Percentiles rank a stretch among this genome's conserved stretches.
phyloP scores from a whole-genome alignment of 2,329 filamentous ascomycete species.

The Bertia moriformis region DNA sequence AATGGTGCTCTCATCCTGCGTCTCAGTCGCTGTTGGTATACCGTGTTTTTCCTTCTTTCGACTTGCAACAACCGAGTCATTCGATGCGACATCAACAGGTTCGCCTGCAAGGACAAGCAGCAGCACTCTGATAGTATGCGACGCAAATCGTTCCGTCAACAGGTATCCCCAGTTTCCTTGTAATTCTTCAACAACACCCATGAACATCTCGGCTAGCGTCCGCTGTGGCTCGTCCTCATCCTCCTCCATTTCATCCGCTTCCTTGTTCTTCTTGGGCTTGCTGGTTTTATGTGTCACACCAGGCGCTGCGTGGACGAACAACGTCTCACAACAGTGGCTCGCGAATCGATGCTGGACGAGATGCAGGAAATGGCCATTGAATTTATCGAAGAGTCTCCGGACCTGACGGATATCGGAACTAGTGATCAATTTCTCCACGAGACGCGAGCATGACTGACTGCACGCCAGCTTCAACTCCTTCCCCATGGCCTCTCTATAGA shows the following conservation, averaged over 20 bases:
- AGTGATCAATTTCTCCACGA: constrained; percentile 83
- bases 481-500: constrained; percentile 72
- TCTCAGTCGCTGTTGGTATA: constrained; percentile 36
- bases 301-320: constrained; percentile 73
- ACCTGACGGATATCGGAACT: constrained; percentile 67
- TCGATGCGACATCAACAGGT: constrained; percentile 55
- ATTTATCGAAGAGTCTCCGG: constrained; percentile 73
- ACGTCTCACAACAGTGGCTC: constrained; percentile 88
- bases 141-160: constrained; percentile 77
- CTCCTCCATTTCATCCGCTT: constrained; percentile 19
- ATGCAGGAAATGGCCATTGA: constrained; percentile 73
- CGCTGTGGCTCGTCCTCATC: constrained; percentile 32
- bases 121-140: constrained; percentile 75
- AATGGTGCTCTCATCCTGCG: constrained; percentile 28
- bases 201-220: constrained; percentile 73
- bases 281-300: constrained; percentile 57
- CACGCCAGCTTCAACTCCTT: constrained; percentile 94
- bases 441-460: constrained; percentile 83
- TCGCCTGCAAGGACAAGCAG: constrained; percentile 74
- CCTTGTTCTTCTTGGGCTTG: constrained; percentile 30
- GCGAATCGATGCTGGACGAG: constrained; percentile 92
- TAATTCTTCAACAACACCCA: constrained; percentile 74
- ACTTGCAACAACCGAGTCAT: constrained; percentile 68
- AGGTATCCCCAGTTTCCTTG: constrained; percentile 71
- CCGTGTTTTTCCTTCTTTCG: constrained; percentile 79